Base-by-base conservation (phyloP, 2,329 filamentous ascomycete species). In the Epichloe baconii region DNA sequence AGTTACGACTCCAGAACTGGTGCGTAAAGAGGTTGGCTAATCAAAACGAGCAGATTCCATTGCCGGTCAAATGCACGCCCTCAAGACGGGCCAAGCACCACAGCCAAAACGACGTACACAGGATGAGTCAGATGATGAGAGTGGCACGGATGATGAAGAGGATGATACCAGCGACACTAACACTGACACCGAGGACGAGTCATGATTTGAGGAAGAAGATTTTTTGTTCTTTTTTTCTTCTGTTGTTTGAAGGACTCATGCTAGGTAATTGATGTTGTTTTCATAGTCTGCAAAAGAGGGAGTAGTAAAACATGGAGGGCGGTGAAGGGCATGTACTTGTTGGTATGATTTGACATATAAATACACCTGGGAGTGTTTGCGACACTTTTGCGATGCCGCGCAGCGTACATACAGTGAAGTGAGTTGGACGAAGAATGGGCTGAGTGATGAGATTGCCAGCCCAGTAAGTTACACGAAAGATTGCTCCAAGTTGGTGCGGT, bases 41-140 rank as follows among this genome's bases (percentile, higher is more conserved):
- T 19, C 7, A 21, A 19, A 8, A 14, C 15, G 19, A 21, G n/a
- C 19, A 94, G 88, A 95, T 69, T 89, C 88, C 2, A 76, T 96
- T 58, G 90, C 89, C 47, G 89, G 89, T 54, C 88, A 95, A 69
- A 93, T 95, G 87, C 83, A 83, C 55, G 85, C 85, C 12, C 79
- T 95, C 54, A 94, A 93, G 73, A 84, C 83, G 12, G 85, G 80
- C 34, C 73, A 70, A 36, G 72, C 78, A 40, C 68, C 78, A 7
- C 82, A 80, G 71, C 77, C 79, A 60, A 75, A 73, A 64, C 74
- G 74, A 64, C 77, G 73, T 63, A 72, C 63, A 26, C 67, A 71
- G 45, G 78, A 79, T 2, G 80, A 85, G 45, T 83, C 79, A 51
- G 83, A 87, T 49, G 88, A 90, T 21, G 88, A 94, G 71, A 94